phyloP scores from a whole-genome alignment of 1,284 basidiomycete species.

The Pseudozyma tsukubaensis region DNA sequence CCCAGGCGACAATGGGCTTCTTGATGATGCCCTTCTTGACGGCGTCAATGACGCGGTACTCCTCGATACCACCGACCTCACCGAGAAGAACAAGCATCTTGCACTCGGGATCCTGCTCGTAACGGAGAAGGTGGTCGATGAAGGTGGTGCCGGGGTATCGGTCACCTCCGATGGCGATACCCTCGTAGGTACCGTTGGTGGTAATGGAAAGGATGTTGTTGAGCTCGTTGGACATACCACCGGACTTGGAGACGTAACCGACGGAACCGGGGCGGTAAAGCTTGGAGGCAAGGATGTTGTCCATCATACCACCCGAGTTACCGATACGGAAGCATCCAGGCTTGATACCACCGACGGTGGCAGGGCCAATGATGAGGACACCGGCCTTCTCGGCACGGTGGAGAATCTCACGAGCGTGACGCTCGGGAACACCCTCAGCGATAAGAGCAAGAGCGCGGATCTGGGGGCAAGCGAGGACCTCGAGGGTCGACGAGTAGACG shows the following conservation, averaged over 20 bases:
- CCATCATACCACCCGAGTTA: conserved; percentile 99
- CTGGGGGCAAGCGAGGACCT: conserved; percentile 79
- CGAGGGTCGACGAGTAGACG: conserved; percentile 93
- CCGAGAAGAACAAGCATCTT: conserved; percentile 98
- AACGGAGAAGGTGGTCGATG: conserved; percentile 97
- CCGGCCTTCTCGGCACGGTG: conserved; percentile 86
- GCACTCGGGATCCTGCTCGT: conserved; percentile 96
- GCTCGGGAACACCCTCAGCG: conserved; percentile 97
- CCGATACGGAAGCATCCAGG: conserved; percentile 99
- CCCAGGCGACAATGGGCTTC: conserved; percentile 99
- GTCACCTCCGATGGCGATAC: conserved; percentile 99
- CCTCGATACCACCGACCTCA: conserved; percentile 98
- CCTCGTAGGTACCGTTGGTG: conserved; percentile 99
- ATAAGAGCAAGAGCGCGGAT: conserved; percentile 91
- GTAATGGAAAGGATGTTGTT: conserved; percentile 99
- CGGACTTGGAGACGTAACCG: conserved; percentile 99
- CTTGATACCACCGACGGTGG: conserved; percentile 99
- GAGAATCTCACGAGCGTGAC: conserved; percentile 95
- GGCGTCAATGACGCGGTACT: conserved; percentile 98
- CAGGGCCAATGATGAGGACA: conserved; percentile 96
- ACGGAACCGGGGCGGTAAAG: conserved; percentile 97
- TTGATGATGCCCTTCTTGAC: conserved; percentile 93
- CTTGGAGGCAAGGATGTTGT: conserved; percentile 98
- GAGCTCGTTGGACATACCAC: conserved; percentile 99
- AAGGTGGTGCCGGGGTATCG: conserved; percentile 98